Evolutionary conservation across 2,329 filamentous ascomycete genomes (phyloP).

Genomic region (Exophiala mesophila): DNA sequence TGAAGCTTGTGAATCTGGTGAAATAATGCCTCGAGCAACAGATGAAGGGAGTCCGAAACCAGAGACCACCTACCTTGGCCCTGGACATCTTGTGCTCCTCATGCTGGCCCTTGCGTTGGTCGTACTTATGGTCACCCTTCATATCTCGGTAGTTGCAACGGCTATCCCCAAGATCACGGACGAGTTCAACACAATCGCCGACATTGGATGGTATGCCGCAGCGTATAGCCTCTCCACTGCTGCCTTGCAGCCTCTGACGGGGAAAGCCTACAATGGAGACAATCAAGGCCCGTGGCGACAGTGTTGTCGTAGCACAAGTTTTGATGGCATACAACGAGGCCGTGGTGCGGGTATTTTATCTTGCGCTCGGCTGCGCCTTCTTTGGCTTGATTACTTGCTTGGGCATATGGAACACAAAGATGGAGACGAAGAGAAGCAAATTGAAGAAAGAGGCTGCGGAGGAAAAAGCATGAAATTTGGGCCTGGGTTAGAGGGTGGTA

Average conservation of each 20-base stretch:
- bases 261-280: slow-evolving; percentile 39
- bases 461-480: no score
- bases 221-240: slow-evolving; percentile 42
- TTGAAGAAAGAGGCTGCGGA: slow-evolving; percentile 2
- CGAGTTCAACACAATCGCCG: slow-evolving; percentile 37
- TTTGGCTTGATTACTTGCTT: slow-evolving; percentile 7
- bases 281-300: slow-evolving; percentile 6
- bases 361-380: slow-evolving; percentile 11
- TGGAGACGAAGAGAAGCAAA: slow-evolving; percentile 11
- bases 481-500: no score
- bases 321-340: slow-evolving; percentile 25
- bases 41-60: not conserved
- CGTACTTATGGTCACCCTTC: slow-evolving; percentile 2
- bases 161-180: slow-evolving; percentile 27
- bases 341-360: slow-evolving; percentile 19
- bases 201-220: slow-evolving; percentile 37
- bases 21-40: no score
- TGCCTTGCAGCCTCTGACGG: slow-evolving; percentile 42
- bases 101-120: slow-evolving; percentile 1
- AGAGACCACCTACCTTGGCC: not conserved
- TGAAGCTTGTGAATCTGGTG: no score
- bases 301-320: slow-evolving; percentile 23
- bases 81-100: not conserved
- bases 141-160: slow-evolving; percentile 15
- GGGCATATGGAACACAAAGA: slow-evolving; percentile 16